Evolutionary conservation across 805 yeast species (phyloP).

Genomic region (Suhomyces tanzawaensis): DNA sequence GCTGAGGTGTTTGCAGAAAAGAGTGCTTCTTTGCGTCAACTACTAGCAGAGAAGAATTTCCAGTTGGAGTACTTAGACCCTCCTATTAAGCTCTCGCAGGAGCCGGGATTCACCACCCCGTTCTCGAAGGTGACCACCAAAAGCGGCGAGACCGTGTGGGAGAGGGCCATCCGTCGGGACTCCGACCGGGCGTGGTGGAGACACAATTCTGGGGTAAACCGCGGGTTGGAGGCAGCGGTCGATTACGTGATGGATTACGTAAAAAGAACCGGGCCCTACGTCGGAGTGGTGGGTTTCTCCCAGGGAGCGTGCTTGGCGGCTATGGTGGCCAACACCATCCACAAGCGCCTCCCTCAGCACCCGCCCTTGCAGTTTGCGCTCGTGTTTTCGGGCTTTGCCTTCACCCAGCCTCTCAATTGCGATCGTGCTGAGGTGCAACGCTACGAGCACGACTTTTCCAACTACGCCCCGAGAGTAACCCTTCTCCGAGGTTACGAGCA

Average conservation of each 20-base stretch:
- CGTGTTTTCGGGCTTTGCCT: conserved; percentile 36
- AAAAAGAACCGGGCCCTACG: conserved; percentile 38
- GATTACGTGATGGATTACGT: conserved; percentile 26
- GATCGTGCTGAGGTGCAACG: no score
- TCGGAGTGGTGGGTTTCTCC: conserved; percentile 42
- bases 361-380: conserved; percentile 28
- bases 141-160: conserved; percentile 20
- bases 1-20: conserved; percentile 33
- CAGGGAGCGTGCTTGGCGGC: conserved; percentile 44
- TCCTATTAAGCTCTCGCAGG: conserved; percentile 12
- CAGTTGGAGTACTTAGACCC: conserved; percentile 37
- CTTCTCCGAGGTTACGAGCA: not conserved
- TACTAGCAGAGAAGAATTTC: conserved; percentile 22
- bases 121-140: not conserved
- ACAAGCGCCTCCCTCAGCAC: conserved; percentile 20
- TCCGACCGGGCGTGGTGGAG: conserved; percentile 40
- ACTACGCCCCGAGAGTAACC: not conserved
- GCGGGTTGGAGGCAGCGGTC: conserved; percentile 29
- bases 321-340: conserved; percentile 24
- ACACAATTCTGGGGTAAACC: conserved; percentile 19
- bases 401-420: conserved; percentile 34
- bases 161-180: conserved; percentile 23
- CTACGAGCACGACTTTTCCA: not conserved
- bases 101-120: not conserved
- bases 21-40: conserved; percentile 30